Conservation (phyloP, 2,329 filamentous ascomycete species). For the Aureobasidium sp. region DNA sequence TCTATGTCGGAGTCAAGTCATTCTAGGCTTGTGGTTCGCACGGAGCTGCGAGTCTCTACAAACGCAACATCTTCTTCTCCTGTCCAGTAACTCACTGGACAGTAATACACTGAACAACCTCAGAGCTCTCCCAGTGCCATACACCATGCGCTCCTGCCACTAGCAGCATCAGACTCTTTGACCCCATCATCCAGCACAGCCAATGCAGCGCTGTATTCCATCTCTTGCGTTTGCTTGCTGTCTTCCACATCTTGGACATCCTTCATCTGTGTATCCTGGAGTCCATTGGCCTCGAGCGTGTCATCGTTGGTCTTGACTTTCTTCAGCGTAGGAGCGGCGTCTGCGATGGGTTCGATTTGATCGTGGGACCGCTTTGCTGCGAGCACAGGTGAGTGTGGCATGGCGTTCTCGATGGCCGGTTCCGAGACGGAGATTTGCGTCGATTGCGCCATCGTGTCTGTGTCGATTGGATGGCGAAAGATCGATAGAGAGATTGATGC, state of each 20-base stretch:
- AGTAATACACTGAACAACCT: too few relatives aligned
- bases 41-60: background rate
- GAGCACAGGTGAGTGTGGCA: background rate
- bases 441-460: background rate
- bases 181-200: background rate
- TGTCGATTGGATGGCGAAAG: background rate
- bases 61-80: background rate
- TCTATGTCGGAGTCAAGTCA: background rate
- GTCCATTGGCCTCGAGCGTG: background rate
- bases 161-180: background rate
- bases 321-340: background rate
- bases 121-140: background rate
- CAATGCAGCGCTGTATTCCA: background rate
- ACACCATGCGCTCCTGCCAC: constrained; percentile 3
- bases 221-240: background rate
- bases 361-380: constrained; percentile 1
- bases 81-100: too few relatives aligned
- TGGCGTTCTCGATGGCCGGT: background rate
- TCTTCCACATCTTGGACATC: background rate
- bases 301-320: constrained; percentile 3
- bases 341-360: background rate
- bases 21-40: background rate
- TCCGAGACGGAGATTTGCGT: background rate
- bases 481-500: background rate
- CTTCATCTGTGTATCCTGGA: background rate